Base-by-base conservation (phyloP, 805 yeast species). In the Metschnikowia kunwiensis region DNA sequence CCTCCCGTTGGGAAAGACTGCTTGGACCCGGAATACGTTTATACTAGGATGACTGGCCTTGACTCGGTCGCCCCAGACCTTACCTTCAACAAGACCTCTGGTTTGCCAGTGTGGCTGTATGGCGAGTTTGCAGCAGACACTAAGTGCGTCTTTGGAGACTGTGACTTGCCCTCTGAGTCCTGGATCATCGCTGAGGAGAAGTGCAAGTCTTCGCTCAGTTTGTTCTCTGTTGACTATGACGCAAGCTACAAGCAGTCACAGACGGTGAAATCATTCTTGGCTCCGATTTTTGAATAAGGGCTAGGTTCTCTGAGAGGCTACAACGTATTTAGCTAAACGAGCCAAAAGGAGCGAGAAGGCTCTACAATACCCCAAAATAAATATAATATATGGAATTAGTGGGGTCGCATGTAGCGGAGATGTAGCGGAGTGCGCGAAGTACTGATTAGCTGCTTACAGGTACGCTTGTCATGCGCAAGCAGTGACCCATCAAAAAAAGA, bases 141-240 rank as follows among this genome's bases (percentile, higher is more conserved):
- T 52, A 49, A 55, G 43, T 47, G 43, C 25, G 50, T 64, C 30
- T 45, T 59, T 32, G 51, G 47, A 12, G 53, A 57, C 46, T 42
- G 52, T 40, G 51, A 53, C 37, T 46, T 49, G 46, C 53, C 52
- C n/a, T 43, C 49, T 9, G 53, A 49, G 46, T 29, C 44, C 2
- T 43, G 61, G 62, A 26, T 65, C 17, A 47, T 60, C 24, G 33
- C 24, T 26, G 34, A 50, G 24, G 50, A 46, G 24, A 42, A 43
- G 20, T 76, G 81, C 60, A 54, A 61, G 42, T 42, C 72, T 15
- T 50, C 78, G 4, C 61, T 75, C 41, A 58, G 74, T 30, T 61
- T 65, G n/a, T 74, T 74, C 58, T 59, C 72, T 20, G 57, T 72
- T 46, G 81, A 75, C 51, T 56, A 61, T 43, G 75, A 68, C 49